A percentile compares a stretch with the other conserved stretches of the same genome.
Conservation (phyloP, 2,329 filamentous ascomycete species). For the Grosmannia penicillata region DNA sequence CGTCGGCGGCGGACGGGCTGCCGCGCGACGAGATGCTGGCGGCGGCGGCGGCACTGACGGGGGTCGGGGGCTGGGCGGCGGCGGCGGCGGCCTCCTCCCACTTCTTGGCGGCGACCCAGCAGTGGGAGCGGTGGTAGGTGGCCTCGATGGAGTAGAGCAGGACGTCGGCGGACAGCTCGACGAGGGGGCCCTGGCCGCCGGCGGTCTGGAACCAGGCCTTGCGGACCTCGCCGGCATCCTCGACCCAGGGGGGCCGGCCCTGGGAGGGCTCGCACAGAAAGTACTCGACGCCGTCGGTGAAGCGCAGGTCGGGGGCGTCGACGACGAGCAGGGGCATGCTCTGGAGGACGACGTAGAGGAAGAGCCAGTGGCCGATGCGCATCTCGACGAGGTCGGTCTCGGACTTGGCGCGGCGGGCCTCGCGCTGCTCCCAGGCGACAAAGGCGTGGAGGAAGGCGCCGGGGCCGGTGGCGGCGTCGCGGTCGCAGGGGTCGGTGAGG, state of each 20-base stretch:
- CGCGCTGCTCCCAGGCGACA: constrained; percentile 54
- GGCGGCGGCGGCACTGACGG: too few relatives aligned
- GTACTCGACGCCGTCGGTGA: constrained; percentile 62
- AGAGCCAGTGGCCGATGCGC: constrained; percentile 66
- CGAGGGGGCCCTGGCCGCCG: constrained; percentile 38
- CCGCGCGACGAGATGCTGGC: too few relatives aligned
- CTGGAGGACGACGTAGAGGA: constrained; percentile 65
- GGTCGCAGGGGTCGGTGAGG: constrained; percentile 62
- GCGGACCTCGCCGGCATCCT: constrained; percentile 46
- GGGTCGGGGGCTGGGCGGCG: too few relatives aligned
- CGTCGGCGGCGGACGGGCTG: too few relatives aligned
- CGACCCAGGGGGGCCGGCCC: constrained; percentile 59
- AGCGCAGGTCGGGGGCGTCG: constrained; percentile 56
- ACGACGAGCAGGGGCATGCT: constrained; percentile 63
- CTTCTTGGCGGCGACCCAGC: constrained; percentile 36
- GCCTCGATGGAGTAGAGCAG: constrained; percentile 47
- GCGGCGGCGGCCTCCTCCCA: constrained; percentile 19
- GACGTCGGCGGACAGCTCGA: constrained; percentile 44
- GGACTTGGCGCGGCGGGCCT: constrained; percentile 43
- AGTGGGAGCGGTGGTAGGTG: constrained; percentile 43
- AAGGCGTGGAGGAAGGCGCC: constrained; percentile 53
- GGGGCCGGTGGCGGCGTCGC: constrained; percentile 58
- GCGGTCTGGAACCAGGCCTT: constrained; percentile 65
- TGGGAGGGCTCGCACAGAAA: constrained; percentile 66
- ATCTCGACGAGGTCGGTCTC: constrained; percentile 56